A percentile compares a stretch with the other conserved stretches of the same genome.
Conservation (phyloP, 2,329 filamentous ascomycete species). For the Sarocladium strictum region DNA sequence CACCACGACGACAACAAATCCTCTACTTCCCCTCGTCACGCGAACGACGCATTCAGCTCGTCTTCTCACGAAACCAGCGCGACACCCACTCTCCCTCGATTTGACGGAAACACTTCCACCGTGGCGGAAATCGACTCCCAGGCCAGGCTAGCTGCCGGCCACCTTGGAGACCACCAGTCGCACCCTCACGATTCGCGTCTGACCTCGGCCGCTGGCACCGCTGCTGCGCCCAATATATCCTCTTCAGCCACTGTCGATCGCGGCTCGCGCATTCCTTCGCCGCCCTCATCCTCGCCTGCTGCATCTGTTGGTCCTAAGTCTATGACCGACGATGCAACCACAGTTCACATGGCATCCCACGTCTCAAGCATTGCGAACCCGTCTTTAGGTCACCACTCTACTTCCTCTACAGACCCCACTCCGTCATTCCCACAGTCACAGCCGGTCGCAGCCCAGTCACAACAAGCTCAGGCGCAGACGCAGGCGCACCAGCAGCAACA, state of each 20-base stretch:
- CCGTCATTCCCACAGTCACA: not conserved
- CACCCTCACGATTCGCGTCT: not conserved
- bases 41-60: no score
- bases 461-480: not conserved
- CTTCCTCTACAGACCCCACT: not conserved
- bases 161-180: slow-evolving; percentile 3
- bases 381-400: not conserved
- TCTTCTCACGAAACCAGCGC: no score
- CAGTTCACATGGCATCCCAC: slow-evolving; percentile 8
- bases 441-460: not conserved
- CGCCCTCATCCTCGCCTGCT: slow-evolving; percentile 6
- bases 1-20: not conserved
- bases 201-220: not conserved
- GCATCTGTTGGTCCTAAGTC: slow-evolving; percentile 6
- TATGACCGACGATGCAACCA: slow-evolving; percentile 7
- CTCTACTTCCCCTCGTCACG: not conserved
- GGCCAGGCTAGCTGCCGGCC: slow-evolving; percentile 6
- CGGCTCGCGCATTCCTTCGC: slow-evolving; percentile 7
- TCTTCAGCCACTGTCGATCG: not conserved
- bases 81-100: not conserved
- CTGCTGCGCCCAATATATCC: not conserved
- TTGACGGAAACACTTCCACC: not conserved
- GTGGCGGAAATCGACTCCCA: slow-evolving; percentile 4
- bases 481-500: slow-evolving; percentile 19
- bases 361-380: not conserved